Percentiles rank a stretch among this genome's conserved stretches.
These are phyloP conservation scores for Pleurotus tuoliensis DNA, from an alignment of 768 basidiomycete genomes.

Conservation along the genomic window DNA sequence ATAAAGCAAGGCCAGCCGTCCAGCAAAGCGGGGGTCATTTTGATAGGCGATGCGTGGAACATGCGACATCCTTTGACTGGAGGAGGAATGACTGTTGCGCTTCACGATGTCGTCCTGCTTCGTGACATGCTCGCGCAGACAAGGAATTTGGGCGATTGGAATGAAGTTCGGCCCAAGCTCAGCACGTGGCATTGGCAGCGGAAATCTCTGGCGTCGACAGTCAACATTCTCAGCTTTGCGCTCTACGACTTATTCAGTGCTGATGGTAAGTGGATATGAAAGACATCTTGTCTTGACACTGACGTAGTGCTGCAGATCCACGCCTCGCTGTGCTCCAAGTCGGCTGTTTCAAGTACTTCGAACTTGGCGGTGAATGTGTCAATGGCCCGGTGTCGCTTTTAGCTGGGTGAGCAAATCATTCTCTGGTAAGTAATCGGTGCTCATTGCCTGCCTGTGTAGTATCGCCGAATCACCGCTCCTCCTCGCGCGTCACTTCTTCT, in stretches of 20 bases:
- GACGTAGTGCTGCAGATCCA: no score
- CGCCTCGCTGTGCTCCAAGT: conserved; percentile 56
- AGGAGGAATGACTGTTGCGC: conserved; percentile 96
- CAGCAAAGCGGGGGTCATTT: conserved; percentile 66
- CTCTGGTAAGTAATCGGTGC: no score
- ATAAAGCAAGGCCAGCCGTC: conserved; percentile 55
- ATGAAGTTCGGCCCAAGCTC: conserved; percentile 45
- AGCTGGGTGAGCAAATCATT: conserved; percentile 60
- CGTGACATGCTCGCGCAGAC: conserved; percentile 53
- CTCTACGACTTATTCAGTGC: conserved; percentile 94
- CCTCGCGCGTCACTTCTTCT: conserved; percentile 90
- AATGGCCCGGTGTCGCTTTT: conserved; percentile 87
- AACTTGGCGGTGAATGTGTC: conserved; percentile 85
- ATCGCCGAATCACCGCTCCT: conserved; percentile 76
- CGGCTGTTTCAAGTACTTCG: conserved; percentile 98
- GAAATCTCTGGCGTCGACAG: conserved; percentile 77
- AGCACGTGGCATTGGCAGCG: conserved; percentile 82
- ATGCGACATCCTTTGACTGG: conserved; percentile 99
- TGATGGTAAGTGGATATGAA: conserved; percentile 58
- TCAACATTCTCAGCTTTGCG: conserved; percentile 92
- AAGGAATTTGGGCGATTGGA: conserved; percentile 44
- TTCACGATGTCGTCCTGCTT: conserved; percentile 80
- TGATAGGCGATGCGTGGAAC: conserved; percentile 96
- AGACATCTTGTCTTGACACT: no score
- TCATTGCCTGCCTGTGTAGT: conserved; percentile 33